Conservation (phyloP, 1,284 basidiomycete genomes). For the Wallemia mellicola region DNA sequence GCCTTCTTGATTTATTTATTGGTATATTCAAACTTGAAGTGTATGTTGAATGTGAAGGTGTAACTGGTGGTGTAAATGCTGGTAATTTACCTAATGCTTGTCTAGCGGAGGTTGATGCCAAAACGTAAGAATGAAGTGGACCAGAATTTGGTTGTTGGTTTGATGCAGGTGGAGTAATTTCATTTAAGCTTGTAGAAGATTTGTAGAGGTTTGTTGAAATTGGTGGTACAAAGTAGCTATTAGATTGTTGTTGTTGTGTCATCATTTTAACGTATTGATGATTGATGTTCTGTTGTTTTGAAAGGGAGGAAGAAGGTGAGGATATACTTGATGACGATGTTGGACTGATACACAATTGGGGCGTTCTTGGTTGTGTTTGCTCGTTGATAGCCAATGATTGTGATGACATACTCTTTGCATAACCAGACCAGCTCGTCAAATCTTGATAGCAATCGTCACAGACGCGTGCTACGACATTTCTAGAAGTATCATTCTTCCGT, state of each 20-base stretch:
- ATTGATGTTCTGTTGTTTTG: background rate
- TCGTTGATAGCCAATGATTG: background rate
- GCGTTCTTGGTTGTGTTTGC: background rate
- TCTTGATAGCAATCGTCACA: background rate
- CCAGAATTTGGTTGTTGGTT: background rate
- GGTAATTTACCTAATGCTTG: background rate
- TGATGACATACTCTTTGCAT: background rate
- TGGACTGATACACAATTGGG: background rate
- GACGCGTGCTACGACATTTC: background rate
- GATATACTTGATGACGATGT: background rate
- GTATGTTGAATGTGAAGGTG: background rate
- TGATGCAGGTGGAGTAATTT: background rate
- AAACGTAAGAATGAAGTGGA: background rate
- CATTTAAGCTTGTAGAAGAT: no score
- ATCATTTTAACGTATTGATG: background rate
- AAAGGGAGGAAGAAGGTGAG: background rate
- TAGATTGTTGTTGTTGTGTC: background rate
- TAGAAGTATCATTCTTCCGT: background rate
- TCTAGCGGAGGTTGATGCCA: background rate
- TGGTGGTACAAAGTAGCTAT: background rate
- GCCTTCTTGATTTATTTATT: background rate
- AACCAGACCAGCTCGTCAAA: background rate
- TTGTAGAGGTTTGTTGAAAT: background rate
- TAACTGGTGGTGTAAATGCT: background rate
- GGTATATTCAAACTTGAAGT: background rate